Conservation (phyloP, 805 yeast genomes). For the Metschnikowia vanudenii region DNA sequence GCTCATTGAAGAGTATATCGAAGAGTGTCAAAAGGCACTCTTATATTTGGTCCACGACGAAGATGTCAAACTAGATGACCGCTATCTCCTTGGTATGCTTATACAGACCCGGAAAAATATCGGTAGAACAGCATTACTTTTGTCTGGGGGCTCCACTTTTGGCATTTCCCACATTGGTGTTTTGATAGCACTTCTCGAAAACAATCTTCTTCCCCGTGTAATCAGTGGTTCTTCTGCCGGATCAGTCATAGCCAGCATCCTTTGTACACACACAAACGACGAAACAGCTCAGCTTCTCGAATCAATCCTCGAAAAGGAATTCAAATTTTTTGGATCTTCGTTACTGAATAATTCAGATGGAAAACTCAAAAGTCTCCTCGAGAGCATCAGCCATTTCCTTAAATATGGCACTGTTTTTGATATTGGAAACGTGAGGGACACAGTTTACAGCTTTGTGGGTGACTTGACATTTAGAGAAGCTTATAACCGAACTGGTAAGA, state of each 20-base stretch:
- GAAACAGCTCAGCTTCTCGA: slow-evolving; percentile 61
- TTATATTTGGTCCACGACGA: slow-evolving; percentile 38
- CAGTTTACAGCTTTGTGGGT: slow-evolving; percentile 79
- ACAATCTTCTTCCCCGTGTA: slow-evolving; percentile 76
- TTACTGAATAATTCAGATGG: slow-evolving; percentile 37
- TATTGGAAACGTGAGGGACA: slow-evolving; percentile 62
- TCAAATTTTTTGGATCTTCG: slow-evolving; percentile 46
- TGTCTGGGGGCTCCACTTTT: slow-evolving; percentile 94
- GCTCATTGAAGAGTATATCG: slow-evolving; percentile 77
- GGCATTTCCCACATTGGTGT: slow-evolving; percentile 95
- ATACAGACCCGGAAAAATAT: slow-evolving; percentile 86
- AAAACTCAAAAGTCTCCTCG: slow-evolving; percentile 47
- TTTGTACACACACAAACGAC: slow-evolving; percentile 75
- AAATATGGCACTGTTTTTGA: slow-evolving; percentile 92
- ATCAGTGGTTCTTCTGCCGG: slow-evolving; percentile 97
- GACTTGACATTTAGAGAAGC: slow-evolving; percentile 93
- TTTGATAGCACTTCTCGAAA: slow-evolving; percentile 70
- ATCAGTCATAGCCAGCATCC: slow-evolving; percentile 85
- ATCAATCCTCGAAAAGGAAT: slow-evolving; percentile 57
- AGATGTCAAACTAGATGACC: slow-evolving; percentile 55
- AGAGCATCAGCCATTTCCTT: slow-evolving; percentile 51
- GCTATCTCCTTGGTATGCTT: slow-evolving; percentile 71
- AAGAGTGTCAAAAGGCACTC: slow-evolving; percentile 63
- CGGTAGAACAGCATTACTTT: slow-evolving; percentile 92
- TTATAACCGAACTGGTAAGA: slow-evolving; percentile 87